Conservation (phyloP, 495 filamentous ascomycete species). For the Aspergillus diversus region DNA sequence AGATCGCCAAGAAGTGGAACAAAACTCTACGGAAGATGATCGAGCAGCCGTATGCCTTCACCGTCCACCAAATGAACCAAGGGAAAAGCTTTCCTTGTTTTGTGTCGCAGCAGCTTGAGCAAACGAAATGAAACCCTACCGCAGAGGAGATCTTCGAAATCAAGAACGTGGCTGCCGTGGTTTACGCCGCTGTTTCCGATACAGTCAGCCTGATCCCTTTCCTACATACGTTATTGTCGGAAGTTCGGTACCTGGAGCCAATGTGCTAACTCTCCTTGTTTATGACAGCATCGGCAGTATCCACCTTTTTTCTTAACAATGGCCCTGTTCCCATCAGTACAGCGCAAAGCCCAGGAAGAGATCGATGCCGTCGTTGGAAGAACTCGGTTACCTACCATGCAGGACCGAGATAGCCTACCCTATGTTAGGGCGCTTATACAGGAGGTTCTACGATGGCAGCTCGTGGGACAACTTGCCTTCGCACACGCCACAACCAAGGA, state of each 20-base stretch:
- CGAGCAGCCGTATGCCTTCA: slow-evolving; percentile 41
- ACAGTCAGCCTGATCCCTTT: slow-evolving; percentile 27
- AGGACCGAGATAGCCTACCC: slow-evolving; percentile 36
- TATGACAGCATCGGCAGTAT: slow-evolving; percentile 36
- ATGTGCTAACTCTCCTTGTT: neutral
- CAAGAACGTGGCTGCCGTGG: slow-evolving; percentile 44
- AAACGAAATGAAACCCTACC: slow-evolving; percentile 17
- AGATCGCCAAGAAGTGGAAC: slow-evolving; percentile 34
- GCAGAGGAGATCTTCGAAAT: slow-evolving; percentile 26
- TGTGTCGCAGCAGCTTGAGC: slow-evolving; percentile 34
- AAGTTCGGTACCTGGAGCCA: neutral
- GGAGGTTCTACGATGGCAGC: slow-evolving; percentile 49
- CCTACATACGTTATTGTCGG: neutral
- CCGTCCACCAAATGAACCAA: slow-evolving; percentile 42
- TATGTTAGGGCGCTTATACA: slow-evolving; percentile 48
- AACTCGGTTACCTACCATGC: slow-evolving; percentile 30
- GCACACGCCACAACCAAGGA: slow-evolving; percentile 58
- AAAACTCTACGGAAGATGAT: neutral
- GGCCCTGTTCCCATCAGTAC: slow-evolving; percentile 43
- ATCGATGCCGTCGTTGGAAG: slow-evolving; percentile 53
- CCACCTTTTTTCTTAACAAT: slow-evolving; percentile 41
- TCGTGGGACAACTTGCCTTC: slow-evolving; percentile 45
- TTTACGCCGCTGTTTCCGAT: slow-evolving; percentile 58
- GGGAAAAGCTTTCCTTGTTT: slow-evolving; percentile 36
- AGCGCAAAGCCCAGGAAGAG: slow-evolving; percentile 54